These are phyloP conservation scores for Oryza meyeriana DNA, from an alignment of 176 grass and related monocot species.

Conservation along the genomic window DNA sequence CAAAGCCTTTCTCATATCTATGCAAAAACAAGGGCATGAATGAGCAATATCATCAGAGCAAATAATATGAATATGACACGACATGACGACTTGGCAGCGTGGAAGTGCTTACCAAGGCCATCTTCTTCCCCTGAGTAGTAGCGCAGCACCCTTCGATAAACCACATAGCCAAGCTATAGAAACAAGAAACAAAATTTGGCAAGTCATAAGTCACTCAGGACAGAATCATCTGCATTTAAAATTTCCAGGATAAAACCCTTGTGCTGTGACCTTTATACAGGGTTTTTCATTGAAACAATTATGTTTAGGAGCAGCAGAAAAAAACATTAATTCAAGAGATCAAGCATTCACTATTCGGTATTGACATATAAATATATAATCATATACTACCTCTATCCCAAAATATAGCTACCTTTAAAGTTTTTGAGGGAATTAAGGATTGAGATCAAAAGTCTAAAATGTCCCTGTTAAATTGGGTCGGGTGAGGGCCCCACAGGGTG, in stretches of 20 bases:
- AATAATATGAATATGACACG: background rate
- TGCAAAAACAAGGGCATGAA: background rate
- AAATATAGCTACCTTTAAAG: too few species aligned
- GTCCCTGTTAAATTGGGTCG: too few species aligned
- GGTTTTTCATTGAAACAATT: background rate
- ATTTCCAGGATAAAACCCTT: background rate
- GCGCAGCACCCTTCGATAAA: constrained; percentile 91
- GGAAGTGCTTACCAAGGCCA: constrained; percentile 68
- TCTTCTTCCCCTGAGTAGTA: constrained; percentile 99
- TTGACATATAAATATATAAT: background rate
- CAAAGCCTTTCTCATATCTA: constrained; percentile 97
- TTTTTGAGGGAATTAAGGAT: too few species aligned
- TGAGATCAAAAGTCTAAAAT: too few species aligned
- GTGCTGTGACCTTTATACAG: background rate
- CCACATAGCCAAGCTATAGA: constrained; percentile 84
- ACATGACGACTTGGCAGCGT: background rate
- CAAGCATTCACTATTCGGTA: background rate
- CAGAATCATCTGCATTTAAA: background rate
- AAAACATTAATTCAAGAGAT: background rate
- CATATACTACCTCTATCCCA: too few species aligned
- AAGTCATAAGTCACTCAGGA: background rate
- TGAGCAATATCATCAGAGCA: constrained; percentile 13
- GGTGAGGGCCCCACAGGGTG: too few species aligned
- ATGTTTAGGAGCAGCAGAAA: background rate
- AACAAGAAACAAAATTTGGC: constrained; percentile 8